Evolutionary conservation across 2,329 filamentous ascomycete species (phyloP), one percentile per base, ranked within the genome.

Genomic region (Annulohypoxylon truncatum): DNA sequence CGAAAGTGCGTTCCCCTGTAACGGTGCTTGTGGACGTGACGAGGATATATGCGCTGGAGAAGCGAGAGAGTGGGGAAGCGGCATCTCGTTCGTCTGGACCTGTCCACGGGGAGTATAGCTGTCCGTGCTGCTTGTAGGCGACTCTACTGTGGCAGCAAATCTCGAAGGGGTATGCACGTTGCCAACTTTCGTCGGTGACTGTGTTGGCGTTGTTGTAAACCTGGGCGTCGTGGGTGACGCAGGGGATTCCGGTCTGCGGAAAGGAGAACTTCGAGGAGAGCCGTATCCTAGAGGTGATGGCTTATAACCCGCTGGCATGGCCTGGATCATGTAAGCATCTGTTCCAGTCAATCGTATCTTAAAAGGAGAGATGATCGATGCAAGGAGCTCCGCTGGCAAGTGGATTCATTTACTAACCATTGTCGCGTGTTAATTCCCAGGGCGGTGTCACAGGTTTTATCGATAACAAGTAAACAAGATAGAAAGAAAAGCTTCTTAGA

Each of bases 281-380:
- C 89, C 89, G 79, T 91, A 92, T 65, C 90, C 90, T 66, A 92
- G 80, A 58, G 89, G 89, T 22, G 90, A 92, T 12, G 90, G 89
- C 77, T 92, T 92, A 79, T 90, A 92, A 61, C 86, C 81, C 52
- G 82, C 76, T 61, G 81, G 83, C 77, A 82, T 85, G 77, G 82
- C 84, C 88, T 86, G 42, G 46, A 53, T 60, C 13, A 28, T 46
- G 48, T 52, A 67, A 53, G 57, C 67, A 66, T 68, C 53, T 55
- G 50, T 42, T 54, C 53, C 48, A 57, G 48, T 46, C 47, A 66
- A 61, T 68, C 57, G 61, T 56, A 56, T 61, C 56, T 51, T 51
- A 48, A 42, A 51, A 46, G 46, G 58, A 67, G 56, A 67, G 56
- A 42, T 44, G 68, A 71, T 67, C 66, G 53, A 51, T 67, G 66